phyloP scores from a whole-genome alignment of 2,329 filamentous ascomycete genomes.

The Cercospora citrullina region DNA sequence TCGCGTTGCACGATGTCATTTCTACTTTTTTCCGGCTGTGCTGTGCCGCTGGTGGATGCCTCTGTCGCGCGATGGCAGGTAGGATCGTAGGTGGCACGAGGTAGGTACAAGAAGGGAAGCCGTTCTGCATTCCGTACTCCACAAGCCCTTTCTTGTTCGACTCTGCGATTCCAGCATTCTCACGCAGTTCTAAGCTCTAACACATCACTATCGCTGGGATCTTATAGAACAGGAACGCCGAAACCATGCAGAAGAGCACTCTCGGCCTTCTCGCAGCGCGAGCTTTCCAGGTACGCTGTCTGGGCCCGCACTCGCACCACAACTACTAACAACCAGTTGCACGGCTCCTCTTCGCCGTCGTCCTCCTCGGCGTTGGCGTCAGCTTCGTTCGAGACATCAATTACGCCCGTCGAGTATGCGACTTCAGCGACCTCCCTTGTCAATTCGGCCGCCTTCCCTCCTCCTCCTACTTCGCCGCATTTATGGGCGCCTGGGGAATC shows the following conservation, averaged over 20 bases:
- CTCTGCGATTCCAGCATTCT: neutral
- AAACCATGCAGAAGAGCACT: constrained; percentile 10
- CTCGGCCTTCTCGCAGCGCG: constrained; percentile 14
- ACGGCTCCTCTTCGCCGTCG: constrained; percentile 17
- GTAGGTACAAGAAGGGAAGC: neutral
- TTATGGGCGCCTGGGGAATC: constrained; percentile 20
- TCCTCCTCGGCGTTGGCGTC: constrained; percentile 19
- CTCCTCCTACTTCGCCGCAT: constrained; percentile 13
- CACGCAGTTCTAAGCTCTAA: neutral
- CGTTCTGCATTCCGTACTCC: neutral
- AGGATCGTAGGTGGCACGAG: neutral
- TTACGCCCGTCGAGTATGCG: neutral
- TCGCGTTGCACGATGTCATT: neutral
- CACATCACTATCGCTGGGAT: neutral
- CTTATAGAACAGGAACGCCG: neutral
- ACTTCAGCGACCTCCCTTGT: constrained; percentile 2
- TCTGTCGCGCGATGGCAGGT: neutral
- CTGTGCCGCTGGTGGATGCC: neutral
- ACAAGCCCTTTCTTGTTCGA: neutral
- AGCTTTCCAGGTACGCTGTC: constrained; percentile 14
- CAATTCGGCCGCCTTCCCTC: constrained; percentile 7
- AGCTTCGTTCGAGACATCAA: neutral
- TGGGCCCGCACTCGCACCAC: neutral
- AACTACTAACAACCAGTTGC: neutral
- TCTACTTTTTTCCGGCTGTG: neutral